A percentile compares a stretch with the other conserved stretches of the same genome.
These are phyloP conservation scores for Nyssa sinensis DNA, from an alignment of 148 eudicot species.

Conservation along the genomic window DNA sequence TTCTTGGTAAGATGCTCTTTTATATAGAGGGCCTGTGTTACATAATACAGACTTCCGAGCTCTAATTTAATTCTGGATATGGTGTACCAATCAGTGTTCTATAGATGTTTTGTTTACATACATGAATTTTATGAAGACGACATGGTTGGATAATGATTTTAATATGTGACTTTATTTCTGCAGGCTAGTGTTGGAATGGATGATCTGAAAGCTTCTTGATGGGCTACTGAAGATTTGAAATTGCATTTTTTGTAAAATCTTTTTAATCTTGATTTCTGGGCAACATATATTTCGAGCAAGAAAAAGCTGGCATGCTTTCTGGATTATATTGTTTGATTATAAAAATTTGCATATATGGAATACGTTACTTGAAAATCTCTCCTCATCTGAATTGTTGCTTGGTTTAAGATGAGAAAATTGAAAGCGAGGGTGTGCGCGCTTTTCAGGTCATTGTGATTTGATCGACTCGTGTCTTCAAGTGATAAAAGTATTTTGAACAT, in stretches of 20 bases:
- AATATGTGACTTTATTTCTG: slow-evolving; percentile 13
- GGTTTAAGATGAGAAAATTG: too few species aligned
- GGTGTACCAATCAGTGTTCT: neutral
- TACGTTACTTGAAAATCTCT: neutral
- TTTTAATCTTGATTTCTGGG: neutral
- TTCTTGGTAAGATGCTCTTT: slow-evolving; percentile 59
- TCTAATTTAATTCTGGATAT: neutral
- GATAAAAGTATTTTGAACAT: too few species aligned
- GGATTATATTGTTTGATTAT: neutral
- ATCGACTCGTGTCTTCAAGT: too few species aligned
- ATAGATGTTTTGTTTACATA: neutral
- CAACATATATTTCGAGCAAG: neutral
- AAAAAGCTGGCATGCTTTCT: neutral
- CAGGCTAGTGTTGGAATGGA: slow-evolving; percentile 78
- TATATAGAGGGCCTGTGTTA: neutral
- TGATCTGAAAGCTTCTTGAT: slow-evolving; percentile 63
- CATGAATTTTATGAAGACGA: neutral
- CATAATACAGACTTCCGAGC: neutral
- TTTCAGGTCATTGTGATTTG: too few species aligned
- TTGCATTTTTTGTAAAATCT: neutral
- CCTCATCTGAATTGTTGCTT: neutral
- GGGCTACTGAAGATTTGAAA: neutral
- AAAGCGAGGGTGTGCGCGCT: too few species aligned
- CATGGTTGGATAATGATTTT: slow-evolving; percentile 1
- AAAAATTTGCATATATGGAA: neutral